Evolutionary conservation across 1,284 basidiomycete genomes (phyloP), one percentile per base, ranked within the genome.

Genomic region (Boletus sp.): DNA sequence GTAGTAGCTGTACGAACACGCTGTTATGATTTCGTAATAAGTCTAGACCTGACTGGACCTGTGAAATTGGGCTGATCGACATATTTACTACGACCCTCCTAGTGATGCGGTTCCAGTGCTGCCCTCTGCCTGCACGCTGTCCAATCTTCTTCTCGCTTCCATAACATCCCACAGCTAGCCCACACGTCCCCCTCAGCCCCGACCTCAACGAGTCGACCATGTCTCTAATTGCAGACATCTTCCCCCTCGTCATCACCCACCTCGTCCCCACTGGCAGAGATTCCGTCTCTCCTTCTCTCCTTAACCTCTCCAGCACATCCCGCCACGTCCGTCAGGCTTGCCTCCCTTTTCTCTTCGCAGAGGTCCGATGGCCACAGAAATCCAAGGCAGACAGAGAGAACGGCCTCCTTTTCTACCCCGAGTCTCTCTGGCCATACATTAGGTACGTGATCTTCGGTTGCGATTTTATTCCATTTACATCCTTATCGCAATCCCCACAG

Each of bases 151-250:
- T n/a, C n/a, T n/a, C n/a, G n/a, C n/a, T n/a, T n/a, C n/a, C n/a
- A n/a, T n/a, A n/a, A n/a, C n/a, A n/a, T n/a, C n/a, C n/a, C n/a
- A n/a, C n/a, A n/a, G n/a, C n/a, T n/a, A n/a, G n/a, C n/a, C n/a
- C n/a, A n/a, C n/a, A n/a, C n/a, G n/a, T n/a, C n/a, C n/a, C n/a
- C n/a, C n/a, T n/a, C n/a, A n/a, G n/a, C n/a, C n/a, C n/a, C n/a
- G n/a, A n/a, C n/a, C n/a, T n/a, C n/a, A n/a, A n/a, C n/a, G n/a
- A n/a, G n/a, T n/a, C n/a, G n/a, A n/a, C n/a, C 47, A 64, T 64
- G 62, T 61, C 58, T 27, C 52, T 64, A 35, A 59, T 69, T 53
- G 64, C 54, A 14, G 67, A 66, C 55, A 63, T 67, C 27, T 54
- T 67, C 30, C 66, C 66, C 44, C 64, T 66, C 51, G 54, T 66